Evolutionary conservation across 192 early-diverging fungal species (phyloP).

Genomic region (Cetraspora pellucida): DNA sequence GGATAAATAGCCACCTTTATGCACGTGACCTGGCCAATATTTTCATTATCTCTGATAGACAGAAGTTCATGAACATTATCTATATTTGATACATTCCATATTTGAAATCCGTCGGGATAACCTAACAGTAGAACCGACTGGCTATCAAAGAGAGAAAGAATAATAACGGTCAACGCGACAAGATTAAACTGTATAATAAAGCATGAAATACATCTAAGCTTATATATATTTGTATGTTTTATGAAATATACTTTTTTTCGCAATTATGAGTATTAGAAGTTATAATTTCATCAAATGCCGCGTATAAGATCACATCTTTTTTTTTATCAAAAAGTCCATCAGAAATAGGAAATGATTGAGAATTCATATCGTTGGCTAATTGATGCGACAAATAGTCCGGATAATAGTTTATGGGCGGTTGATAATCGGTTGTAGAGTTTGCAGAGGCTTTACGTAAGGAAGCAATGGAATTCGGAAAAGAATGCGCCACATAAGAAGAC

Average conservation of each 20-base stretch:
- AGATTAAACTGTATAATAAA: background rate
- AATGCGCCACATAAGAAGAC: slow-evolving; percentile 65
- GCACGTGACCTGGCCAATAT: slow-evolving; percentile 49
- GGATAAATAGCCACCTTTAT: slow-evolving; percentile 45
- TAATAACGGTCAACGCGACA: background rate
- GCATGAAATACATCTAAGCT: background rate
- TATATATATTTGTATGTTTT: background rate
- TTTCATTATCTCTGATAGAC: slow-evolving; percentile 57
- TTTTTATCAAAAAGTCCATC: slow-evolving; percentile 18
- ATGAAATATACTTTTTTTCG: background rate
- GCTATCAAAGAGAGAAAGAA: slow-evolving; percentile 19
- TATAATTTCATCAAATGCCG: slow-evolving; percentile 39
- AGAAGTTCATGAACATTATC: slow-evolving; percentile 69
- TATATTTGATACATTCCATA: slow-evolving; percentile 71
- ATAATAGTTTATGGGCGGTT: background rate
- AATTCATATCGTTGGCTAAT: background rate
- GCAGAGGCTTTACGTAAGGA: slow-evolving; percentile 19
- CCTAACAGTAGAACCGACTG: slow-evolving; percentile 64
- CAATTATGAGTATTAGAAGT: background rate
- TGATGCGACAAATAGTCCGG: slow-evolving; percentile 13
- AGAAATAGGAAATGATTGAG: background rate
- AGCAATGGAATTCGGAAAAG: slow-evolving; percentile 51
- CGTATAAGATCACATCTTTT: slow-evolving; percentile 36
- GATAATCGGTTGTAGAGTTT: background rate
- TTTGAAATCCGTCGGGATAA: slow-evolving; percentile 75